These are phyloP conservation scores for Aspergillus texensis DNA, from an alignment of 2,329 filamentous ascomycete genomes.

Conservation along the genomic window DNA sequence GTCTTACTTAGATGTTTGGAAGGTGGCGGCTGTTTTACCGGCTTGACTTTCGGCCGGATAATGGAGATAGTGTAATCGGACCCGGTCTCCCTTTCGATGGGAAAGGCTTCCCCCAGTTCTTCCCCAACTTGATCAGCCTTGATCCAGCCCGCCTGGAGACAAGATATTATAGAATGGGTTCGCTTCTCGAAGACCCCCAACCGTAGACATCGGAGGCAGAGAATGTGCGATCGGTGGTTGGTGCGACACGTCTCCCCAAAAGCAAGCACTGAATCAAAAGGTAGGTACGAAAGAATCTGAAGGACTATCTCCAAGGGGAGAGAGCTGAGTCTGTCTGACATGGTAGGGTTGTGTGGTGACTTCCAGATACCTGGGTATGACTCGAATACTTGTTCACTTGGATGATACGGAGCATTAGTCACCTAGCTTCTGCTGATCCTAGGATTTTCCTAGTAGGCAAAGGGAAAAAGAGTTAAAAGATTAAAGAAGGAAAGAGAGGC, in stretches of 20 bases:
- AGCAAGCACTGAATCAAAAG: slow-evolving; percentile 31
- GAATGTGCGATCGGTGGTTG: slow-evolving; percentile 31
- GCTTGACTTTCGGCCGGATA: slow-evolving; percentile 12
- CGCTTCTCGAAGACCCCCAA: slow-evolving; percentile 37
- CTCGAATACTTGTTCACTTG: background rate
- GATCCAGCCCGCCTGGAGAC: slow-evolving; percentile 30
- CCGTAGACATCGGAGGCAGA: slow-evolving; percentile 33
- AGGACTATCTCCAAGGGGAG: slow-evolving; percentile 37
- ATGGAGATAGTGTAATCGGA: slow-evolving; percentile 21
- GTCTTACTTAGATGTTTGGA: slow-evolving; percentile 1
- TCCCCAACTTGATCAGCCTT: slow-evolving; percentile 22
- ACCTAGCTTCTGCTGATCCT: background rate
- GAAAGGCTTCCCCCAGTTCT: slow-evolving; percentile 7
- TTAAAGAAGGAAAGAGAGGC: background rate
- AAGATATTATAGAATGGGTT: slow-evolving; percentile 35
- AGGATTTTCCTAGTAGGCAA: background rate
- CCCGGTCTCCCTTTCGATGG: slow-evolving; percentile 2
- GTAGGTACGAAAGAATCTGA: slow-evolving; percentile 34
- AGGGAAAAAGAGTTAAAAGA: too few relatives aligned
- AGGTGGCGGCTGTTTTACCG: background rate
- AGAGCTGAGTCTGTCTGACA: slow-evolving; percentile 23
- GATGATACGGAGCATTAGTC: background rate
- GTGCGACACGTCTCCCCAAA: slow-evolving; percentile 35
- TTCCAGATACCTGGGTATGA: background rate
- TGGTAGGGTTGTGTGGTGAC: slow-evolving; percentile 1